Conservation (phyloP, 163 green algal species). For the Chloromonas sp. region DNA sequence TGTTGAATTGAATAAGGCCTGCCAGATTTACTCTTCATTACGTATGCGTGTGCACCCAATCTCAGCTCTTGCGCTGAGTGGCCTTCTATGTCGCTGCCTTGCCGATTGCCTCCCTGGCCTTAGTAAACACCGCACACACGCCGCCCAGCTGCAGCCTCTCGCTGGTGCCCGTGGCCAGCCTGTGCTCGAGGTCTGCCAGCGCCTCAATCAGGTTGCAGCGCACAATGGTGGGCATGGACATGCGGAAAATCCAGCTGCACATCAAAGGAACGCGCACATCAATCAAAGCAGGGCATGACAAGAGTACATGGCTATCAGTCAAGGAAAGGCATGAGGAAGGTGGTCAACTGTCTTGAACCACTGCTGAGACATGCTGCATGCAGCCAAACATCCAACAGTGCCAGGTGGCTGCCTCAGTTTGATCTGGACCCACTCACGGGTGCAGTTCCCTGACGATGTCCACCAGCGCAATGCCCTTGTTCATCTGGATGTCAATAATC, state of each 20-base stretch:
- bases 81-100: neutral
- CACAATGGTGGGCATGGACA: constrained; percentile 63
- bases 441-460: constrained; percentile 91
- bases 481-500: constrained; percentile 64
- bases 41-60: too few species aligned
- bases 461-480: constrained; percentile 81
- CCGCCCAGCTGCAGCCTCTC: constrained; percentile 87
- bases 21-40: too few species aligned
- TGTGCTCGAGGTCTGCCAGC: constrained; percentile 85
- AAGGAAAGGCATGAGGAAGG: too few species aligned
- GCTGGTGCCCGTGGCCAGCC: constrained; percentile 75
- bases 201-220: constrained; percentile 66
- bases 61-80: too few species aligned
- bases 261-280: too few species aligned
- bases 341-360: too few species aligned
- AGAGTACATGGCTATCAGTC: too few species aligned
- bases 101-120: constrained; percentile 67
- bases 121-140: constrained; percentile 75
- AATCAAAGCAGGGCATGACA: too few species aligned
- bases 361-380: too few species aligned
- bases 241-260: constrained; percentile 36
- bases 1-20: too few species aligned
- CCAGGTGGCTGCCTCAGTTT: too few species aligned
- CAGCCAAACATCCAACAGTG: too few species aligned
- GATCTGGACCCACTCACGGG: constrained; percentile 45